Percentiles rank a stretch among this genome's conserved stretches.
phyloP scores from a whole-genome alignment of 2,329 filamentous ascomycete species.

The Ophiobolus disseminans region DNA sequence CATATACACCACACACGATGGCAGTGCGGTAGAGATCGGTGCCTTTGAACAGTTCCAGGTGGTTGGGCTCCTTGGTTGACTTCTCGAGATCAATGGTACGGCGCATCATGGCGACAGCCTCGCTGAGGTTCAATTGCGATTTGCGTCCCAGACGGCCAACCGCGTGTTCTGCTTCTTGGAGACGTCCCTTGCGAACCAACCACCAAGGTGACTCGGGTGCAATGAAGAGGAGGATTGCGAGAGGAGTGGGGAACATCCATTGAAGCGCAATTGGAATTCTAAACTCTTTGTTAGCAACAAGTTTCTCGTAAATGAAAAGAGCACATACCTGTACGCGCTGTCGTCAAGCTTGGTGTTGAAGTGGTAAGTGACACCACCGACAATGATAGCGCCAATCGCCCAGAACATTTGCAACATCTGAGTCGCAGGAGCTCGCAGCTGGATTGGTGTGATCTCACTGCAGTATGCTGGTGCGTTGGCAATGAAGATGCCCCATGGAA shows the following conservation, averaged over 20 bases:
- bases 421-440: conserved; percentile 64
- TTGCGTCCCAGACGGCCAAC: conserved; percentile 60
- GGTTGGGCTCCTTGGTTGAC: conserved; percentile 55
- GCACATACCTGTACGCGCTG: conserved; percentile 29
- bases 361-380: conserved; percentile 62
- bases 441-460: conserved; percentile 66
- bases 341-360: conserved; percentile 50
- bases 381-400: conserved; percentile 68
- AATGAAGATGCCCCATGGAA: conserved; percentile 72
- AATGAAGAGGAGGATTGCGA: conserved; percentile 53
- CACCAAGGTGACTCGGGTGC: conserved; percentile 63
- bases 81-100: conserved; percentile 64
- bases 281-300: conserved; percentile 13
- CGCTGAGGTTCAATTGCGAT: conserved; percentile 49
- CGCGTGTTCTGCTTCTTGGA: conserved; percentile 53
- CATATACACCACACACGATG: conserved; percentile 65
- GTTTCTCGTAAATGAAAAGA: not conserved
- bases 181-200: conserved; percentile 54
- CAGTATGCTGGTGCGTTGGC: conserved; percentile 70
- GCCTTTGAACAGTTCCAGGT: conserved; percentile 62
- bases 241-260: conserved; percentile 55
- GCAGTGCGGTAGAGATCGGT: conserved; percentile 62
- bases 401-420: conserved; percentile 72
- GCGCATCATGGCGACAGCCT: conserved; percentile 66
- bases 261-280: conserved; percentile 47